Percentiles rank a stretch among this genome's conserved stretches.
Evolutionary conservation across 140 eudicot species (phyloP).

Genomic region (Ambrosia hybrid): DNA sequence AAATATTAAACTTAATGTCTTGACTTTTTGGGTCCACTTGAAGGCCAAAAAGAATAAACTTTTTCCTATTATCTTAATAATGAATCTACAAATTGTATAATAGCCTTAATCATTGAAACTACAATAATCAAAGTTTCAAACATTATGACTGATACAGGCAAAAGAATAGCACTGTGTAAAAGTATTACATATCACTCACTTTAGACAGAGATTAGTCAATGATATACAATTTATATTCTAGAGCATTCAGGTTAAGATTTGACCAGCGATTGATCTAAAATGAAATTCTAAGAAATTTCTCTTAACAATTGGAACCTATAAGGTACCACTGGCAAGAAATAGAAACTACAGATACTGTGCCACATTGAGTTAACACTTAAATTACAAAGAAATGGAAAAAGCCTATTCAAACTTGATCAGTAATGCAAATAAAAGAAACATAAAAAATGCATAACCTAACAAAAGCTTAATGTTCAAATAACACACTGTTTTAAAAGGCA

Average conservation of each 20-base stretch:
- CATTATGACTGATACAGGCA: not conserved
- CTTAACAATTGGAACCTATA: not conserved
- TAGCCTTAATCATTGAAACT: not conserved
- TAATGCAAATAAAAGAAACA: not conserved
- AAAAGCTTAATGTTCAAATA: not conserved
- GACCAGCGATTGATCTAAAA: not conserved
- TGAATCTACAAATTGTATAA: not conserved
- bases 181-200: conserved; percentile 13
- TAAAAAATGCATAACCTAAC: conserved; percentile 8
- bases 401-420: not conserved
- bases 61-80: not conserved
- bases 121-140: conserved; percentile 1
- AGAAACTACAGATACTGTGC: not conserved
- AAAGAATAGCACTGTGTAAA: not conserved
- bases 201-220: not conserved
- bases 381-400: not conserved
- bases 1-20: too few species aligned
- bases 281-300: not conserved
- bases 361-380: not conserved
- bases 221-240: not conserved
- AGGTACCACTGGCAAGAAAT: conserved; percentile 12
- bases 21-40: too few species aligned
- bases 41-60: not conserved
- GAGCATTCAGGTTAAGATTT: conserved; percentile 6
- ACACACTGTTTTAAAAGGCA: conserved; percentile 8